A percentile compares a stretch with the other conserved stretches of the same genome.
phyloP scores from a whole-genome alignment of 768 basidiomycete species.

The Termitomyces sp. region DNA sequence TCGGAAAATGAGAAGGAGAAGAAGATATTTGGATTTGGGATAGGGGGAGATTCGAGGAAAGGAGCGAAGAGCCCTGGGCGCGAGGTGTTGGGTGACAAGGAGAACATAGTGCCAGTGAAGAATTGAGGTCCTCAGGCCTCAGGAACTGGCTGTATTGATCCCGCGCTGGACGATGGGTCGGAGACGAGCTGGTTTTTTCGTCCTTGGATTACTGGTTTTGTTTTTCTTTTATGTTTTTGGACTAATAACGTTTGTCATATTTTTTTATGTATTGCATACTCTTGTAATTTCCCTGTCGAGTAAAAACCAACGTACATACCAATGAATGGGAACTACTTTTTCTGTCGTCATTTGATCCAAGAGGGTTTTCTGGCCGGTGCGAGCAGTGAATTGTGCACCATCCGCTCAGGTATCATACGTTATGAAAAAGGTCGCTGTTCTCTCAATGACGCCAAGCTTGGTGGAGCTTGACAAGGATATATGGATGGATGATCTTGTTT shows the following conservation, averaged over 20 bases:
- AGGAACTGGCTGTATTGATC: neutral
- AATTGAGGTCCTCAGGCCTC: slow-evolving; percentile 1
- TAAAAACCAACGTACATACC: neutral
- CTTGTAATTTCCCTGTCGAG: neutral
- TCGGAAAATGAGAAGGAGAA: slow-evolving; percentile 7
- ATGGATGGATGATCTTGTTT: neutral
- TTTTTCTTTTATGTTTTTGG: neutral
- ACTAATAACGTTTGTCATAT: neutral
- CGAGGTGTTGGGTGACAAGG: slow-evolving; percentile 47
- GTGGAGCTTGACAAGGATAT: neutral
- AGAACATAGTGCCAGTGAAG: slow-evolving; percentile 36
- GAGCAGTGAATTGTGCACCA: no score
- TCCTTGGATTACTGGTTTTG: neutral
- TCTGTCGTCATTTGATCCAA: no score
- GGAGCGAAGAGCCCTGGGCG: slow-evolving; percentile 21
- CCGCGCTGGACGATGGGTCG: slow-evolving; percentile 4
- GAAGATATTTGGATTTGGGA: slow-evolving; percentile 10
- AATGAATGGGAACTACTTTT: neutral
- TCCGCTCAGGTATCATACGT: no score
- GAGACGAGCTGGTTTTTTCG: neutral
- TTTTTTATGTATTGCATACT: neutral
- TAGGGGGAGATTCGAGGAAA: slow-evolving; percentile 13
- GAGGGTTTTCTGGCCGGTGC: no score
- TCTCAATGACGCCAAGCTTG: neutral
- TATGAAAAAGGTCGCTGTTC: neutral